Base-by-base conservation (phyloP, 352 stramenopile genomes). In the Globisporangium irregulare region DNA sequence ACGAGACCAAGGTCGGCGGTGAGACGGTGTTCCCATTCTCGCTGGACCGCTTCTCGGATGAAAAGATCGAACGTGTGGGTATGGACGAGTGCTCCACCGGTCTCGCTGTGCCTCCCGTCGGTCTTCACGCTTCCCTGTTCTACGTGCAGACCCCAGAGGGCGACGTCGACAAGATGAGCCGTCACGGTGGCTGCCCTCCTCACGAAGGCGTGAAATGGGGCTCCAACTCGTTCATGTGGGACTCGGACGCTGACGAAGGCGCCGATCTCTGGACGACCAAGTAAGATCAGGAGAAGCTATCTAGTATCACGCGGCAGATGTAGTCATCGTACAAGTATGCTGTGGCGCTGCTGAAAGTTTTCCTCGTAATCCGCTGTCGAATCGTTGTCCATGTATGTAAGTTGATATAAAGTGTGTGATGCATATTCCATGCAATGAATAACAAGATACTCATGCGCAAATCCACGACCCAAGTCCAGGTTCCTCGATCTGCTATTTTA, bases 11-110 rank as follows among this genome's bases (percentile, higher is more conserved):
- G 68, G 58, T 92, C 22, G 97, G 97, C 18, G 97, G 97, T 32
- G 93, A 99, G 77, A 99, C 97, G 0, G 93, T 99, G n/a, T 99
- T 99, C 78, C 97, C 87, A n/a, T 89, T 87, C 73, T 94, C 87
- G 56, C 68, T 87, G 18, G 89, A 94, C 32, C 74, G 86, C 14
- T 92, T 83, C 68, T 89, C 70, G 57, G 76, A 91, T 53, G 83
- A 92, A 48, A 53, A 71, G 18, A 94, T 96, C 56, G 69, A 88
- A 43, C 86, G 88, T 51, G 76, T 73, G 8, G 88, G 88, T 53
- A 96, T 95, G 89, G 71, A 76, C 62, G 87, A 96, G 71, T 96
- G 89, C 74, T 94, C 86, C 6, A 71, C 72, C 2, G 87, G 89
- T 4, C 69, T 95, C 8, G 89, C 87, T 0, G 86, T 96, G 50